Conservation (phyloP, 192 early-diverging fungal genomes). For the Backusella psychrophila region DNA sequence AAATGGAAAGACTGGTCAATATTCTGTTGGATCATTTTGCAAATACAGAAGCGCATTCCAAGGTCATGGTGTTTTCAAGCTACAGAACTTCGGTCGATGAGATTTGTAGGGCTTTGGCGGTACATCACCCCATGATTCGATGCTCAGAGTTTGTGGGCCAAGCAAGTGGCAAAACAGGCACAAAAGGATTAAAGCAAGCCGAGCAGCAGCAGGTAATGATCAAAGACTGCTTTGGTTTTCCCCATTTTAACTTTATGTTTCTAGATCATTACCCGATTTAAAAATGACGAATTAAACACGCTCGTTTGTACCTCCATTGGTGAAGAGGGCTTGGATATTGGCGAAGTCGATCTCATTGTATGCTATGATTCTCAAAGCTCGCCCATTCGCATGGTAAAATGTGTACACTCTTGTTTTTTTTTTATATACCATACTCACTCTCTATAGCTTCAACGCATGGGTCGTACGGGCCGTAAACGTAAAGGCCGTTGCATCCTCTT, state of each 20-base stretch:
- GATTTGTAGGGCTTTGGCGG: conserved; percentile 61
- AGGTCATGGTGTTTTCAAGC: conserved; percentile 85
- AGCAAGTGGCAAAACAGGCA: conserved; percentile 40
- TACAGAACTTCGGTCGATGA: conserved; percentile 85
- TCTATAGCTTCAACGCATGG: conserved; percentile 63
- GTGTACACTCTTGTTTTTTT: conserved; percentile 12
- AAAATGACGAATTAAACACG: conserved; percentile 75
- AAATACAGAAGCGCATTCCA: conserved; percentile 48
- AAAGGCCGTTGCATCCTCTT: conserved; percentile 63
- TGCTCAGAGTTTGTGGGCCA: conserved; percentile 86
- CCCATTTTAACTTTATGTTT: too few relatives aligned
- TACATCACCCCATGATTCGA: conserved; percentile 65
- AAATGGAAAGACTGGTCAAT: conserved; percentile 64
- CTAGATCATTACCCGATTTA: conserved; percentile 77
- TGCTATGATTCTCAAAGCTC: conserved; percentile 82
- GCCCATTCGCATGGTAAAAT: conserved; percentile 70
- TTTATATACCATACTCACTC: neutral
- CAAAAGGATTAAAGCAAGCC: conserved; percentile 80
- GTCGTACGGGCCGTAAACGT: conserved; percentile 78
- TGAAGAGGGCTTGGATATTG: conserved; percentile 96
- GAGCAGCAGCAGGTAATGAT: conserved; percentile 85
- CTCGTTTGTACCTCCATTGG: conserved; percentile 91
- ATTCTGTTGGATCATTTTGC: conserved; percentile 71
- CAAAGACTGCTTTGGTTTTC: too few relatives aligned
- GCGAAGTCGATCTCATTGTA: conserved; percentile 91